phyloP scores from a whole-genome alignment of 352 stramenopile species.

The Phytophthora syringae region DNA sequence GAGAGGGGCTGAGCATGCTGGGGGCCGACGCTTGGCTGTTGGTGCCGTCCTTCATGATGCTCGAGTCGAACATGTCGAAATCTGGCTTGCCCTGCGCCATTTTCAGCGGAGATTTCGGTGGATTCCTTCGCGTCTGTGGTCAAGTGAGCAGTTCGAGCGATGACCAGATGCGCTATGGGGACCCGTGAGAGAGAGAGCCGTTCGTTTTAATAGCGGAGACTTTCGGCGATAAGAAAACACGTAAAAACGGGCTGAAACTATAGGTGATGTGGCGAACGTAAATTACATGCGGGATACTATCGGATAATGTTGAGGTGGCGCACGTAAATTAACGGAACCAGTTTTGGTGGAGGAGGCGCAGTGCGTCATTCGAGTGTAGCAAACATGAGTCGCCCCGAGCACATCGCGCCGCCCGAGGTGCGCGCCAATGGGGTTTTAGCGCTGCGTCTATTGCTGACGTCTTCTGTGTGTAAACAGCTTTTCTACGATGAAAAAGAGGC shows the following conservation, averaged over 20 bases:
- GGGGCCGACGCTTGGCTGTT: constrained; percentile 42
- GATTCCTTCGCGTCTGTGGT: background rate
- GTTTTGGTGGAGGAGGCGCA: constrained; percentile 30
- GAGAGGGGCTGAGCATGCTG: constrained; percentile 50
- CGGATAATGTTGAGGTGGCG: too few relatives aligned
- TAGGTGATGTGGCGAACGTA: too few relatives aligned
- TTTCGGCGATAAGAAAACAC: constrained; percentile 13
- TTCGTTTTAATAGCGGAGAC: background rate
- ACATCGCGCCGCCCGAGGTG: constrained; percentile 86
- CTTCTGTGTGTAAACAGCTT: constrained; percentile 53
- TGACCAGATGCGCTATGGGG: constrained; percentile 11
- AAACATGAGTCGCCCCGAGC: constrained; percentile 88
- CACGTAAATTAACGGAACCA: background rate
- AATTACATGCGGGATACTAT: too few relatives aligned
- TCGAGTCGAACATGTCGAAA: constrained; percentile 53
- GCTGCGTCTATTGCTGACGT: background rate
- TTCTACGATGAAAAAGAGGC: constrained; percentile 95
- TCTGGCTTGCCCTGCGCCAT: constrained; percentile 35
- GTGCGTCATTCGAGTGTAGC: constrained; percentile 14
- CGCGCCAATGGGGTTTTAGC: constrained; percentile 8
- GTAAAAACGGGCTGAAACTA: constrained; percentile 21
- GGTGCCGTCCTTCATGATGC: constrained; percentile 54
- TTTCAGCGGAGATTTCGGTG: background rate
- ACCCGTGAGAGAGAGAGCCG: constrained; percentile 3
- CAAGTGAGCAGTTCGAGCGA: background rate